Base-by-base conservation (phyloP, 208 protist genomes). In the Crithidia bombi region DNA sequence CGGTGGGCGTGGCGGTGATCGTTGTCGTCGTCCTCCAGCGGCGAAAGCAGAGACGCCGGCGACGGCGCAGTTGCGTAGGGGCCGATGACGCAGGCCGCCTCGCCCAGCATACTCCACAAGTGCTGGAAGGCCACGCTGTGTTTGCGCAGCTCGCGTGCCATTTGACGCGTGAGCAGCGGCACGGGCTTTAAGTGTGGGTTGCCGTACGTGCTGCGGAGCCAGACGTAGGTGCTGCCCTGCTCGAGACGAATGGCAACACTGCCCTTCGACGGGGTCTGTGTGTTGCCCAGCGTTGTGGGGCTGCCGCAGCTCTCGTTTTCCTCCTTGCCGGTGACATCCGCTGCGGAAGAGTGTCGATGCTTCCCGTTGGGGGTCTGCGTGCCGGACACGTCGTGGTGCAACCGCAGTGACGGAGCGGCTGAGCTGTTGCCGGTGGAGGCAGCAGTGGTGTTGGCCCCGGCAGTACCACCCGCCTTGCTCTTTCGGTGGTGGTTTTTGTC, bases 141-240 rank as follows among this genome's bases (percentile, higher is more conserved):
- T 17, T 69, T 62, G 14, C 54, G 65, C 23, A 58, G 52, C 25
- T 49, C 36, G 3, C 52, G 65, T 25, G 61, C 6, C 5, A 14
- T 3, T 14, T 28, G 38, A 17, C 50, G 17, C 0, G 39, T 57
- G 21, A 74, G 59, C 30, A 79, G 62, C 57, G 56, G 64, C 6
- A 23, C n/a, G 11, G 71, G 38, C 17, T 21, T 36, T 9, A 77
- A 43, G 49, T 71, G 35, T 19, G 64, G 71, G 56, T 67, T 70
- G 15, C 49, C 28, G 49, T 63, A 75, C n/a, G 69, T 68, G 28
- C 41, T 46, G n/a, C 64, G 55, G 28, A 75, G 62, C 69, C 69
- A 75, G 12, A 75, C 39, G 44, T 75, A 66, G 2, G 49, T 39
- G 69, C 69, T 75, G 50, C 69, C 69, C 41, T 75, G 61, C n/a